Base-by-base conservation (phyloP, 2,329 filamentous ascomycete genomes). In the Triangularia setosa region DNA sequence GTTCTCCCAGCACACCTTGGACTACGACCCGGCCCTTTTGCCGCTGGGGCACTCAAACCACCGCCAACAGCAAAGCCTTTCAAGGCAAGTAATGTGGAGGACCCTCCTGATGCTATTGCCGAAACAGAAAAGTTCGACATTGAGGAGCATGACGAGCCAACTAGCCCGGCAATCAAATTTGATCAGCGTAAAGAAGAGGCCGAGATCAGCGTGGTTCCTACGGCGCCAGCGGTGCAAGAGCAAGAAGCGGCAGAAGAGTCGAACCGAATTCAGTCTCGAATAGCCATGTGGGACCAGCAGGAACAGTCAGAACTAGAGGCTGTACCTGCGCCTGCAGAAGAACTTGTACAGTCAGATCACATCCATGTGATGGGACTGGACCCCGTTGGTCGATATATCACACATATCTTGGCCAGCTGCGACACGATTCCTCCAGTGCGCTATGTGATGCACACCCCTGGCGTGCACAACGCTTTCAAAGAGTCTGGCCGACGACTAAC, bases 341-440 rank as follows among this genome's bases (percentile, higher is more conserved):
- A 28, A 21, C 60, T 63, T 18, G 11, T 16, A 30, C 53, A 52
- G n/a, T 64, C 69, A 3, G 70, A 74, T n/a, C 65, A 71, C 12
- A 65, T 75, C 2, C 62, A 75, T 61, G 65, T 76, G 6, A 65
- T 76, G 54, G 74, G 74, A 1, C 56, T 66, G 54, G 69, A 75
- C 64, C 48, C 66, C 11, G 60, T 54, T 8, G 74, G 73, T 6
- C 68, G 67, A 35, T 76, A 72, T 57, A 69, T 77, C 60, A 69
- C 74, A 1, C 73, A 76, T 61, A 62, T 68, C 1, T 63, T 77
- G 16, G 71, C 75, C 11, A 68, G 70, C 24, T 70, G 71, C 59
- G 59, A 70, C 4, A 64, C 69, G 2, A 70, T 71, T 18, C 72
- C 74, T 3, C 73, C 74, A 0, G 71, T 74, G 30, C 71, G 69